A percentile compares a stretch with the other conserved stretches of the same genome.
phyloP scores from a whole-genome alignment of 768 basidiomycete genomes.

The Coprinopsis strossmayeri region DNA sequence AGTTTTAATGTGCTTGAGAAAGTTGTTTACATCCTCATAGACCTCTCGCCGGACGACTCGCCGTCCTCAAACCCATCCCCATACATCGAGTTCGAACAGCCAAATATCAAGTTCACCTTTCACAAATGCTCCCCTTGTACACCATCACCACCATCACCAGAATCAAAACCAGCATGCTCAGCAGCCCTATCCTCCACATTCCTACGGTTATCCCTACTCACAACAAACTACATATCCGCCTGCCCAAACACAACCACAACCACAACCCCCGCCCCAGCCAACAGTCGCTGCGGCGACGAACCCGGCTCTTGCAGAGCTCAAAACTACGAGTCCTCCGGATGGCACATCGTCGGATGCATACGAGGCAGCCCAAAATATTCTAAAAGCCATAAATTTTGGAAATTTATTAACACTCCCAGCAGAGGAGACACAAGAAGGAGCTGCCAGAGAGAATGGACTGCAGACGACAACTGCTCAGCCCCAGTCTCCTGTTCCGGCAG shows the following conservation, averaged over 20 bases:
- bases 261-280: slow-evolving; percentile 18
- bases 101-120: slow-evolving; percentile 38
- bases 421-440: slow-evolving; percentile 22
- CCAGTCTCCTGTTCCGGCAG: slow-evolving; percentile 9
- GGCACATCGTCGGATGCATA: slow-evolving; percentile 44
- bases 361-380: slow-evolving; percentile 72
- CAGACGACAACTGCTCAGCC: slow-evolving; percentile 1
- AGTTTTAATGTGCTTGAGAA: slow-evolving; percentile 1
- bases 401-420: slow-evolving; percentile 37
- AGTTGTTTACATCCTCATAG: slow-evolving; percentile 25
- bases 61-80: slow-evolving; percentile 59
- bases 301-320: slow-evolving; percentile 20
- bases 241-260: slow-evolving; percentile 15
- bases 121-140: slow-evolving; percentile 48
- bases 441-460: not conserved
- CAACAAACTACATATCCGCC: slow-evolving; percentile 14
- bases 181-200: slow-evolving; percentile 29
- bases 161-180: slow-evolving; percentile 18
- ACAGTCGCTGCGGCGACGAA: slow-evolving; percentile 15
- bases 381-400: slow-evolving; percentile 72
- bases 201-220: slow-evolving; percentile 34
- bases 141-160: slow-evolving; percentile 24
- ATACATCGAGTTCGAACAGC: slow-evolving; percentile 20
- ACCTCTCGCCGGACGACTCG: slow-evolving; percentile 74
- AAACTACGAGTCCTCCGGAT: slow-evolving; percentile 28